Conservation (phyloP, 2,329 filamentous ascomycete species). For the Cytospora schulzeri region DNA sequence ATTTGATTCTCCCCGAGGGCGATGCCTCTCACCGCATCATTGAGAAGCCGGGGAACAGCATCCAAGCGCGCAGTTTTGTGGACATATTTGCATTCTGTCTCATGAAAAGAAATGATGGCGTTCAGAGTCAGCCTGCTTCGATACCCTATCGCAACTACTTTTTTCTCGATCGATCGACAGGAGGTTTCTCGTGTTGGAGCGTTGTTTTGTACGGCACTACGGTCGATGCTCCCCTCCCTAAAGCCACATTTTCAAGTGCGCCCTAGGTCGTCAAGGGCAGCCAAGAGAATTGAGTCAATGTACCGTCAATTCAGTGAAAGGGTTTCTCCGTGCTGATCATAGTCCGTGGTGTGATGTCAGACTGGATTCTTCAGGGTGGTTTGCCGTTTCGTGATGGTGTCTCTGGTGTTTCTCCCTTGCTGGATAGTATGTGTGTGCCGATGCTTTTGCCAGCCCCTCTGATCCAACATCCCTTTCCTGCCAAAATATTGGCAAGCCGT, state of each 20-base stretch:
- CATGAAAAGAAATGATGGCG: slow-evolving; percentile 33
- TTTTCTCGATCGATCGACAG: slow-evolving; percentile 35
- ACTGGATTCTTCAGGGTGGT: slow-evolving; percentile 2
- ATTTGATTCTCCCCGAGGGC: slow-evolving; percentile 1
- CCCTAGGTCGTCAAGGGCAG: slow-evolving; percentile 25
- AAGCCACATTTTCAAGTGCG: slow-evolving; percentile 13
- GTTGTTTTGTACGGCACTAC: slow-evolving; percentile 13
- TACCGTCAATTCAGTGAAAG: slow-evolving; percentile 1
- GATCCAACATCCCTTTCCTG: slow-evolving; percentile 19
- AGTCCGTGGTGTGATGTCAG: slow-evolving; percentile 15
- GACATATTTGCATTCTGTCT: slow-evolving; percentile 33
- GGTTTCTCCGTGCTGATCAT: slow-evolving; percentile 6
- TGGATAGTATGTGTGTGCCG: slow-evolving; percentile 8
- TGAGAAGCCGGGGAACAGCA: slow-evolving; percentile 21
- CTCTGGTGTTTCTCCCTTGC: slow-evolving; percentile 25
- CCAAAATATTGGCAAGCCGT: slow-evolving; percentile 5
- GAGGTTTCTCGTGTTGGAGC: slow-evolving; percentile 22
- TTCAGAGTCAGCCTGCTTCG: slow-evolving; percentile 39
- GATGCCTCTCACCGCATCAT: slow-evolving; percentile 3
- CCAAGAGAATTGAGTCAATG: slow-evolving; percentile 13
- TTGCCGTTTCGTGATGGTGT: slow-evolving; percentile 11
- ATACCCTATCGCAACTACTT: slow-evolving; percentile 43
- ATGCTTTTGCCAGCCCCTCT: slow-evolving; percentile 12
- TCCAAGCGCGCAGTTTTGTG: slow-evolving; percentile 16
- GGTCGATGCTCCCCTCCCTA: not conserved